Percentiles rank a stretch among this genome's conserved stretches.
Conservation (phyloP, 2,329 filamentous ascomycete species). For the Botryosphaeria agaves region DNA sequence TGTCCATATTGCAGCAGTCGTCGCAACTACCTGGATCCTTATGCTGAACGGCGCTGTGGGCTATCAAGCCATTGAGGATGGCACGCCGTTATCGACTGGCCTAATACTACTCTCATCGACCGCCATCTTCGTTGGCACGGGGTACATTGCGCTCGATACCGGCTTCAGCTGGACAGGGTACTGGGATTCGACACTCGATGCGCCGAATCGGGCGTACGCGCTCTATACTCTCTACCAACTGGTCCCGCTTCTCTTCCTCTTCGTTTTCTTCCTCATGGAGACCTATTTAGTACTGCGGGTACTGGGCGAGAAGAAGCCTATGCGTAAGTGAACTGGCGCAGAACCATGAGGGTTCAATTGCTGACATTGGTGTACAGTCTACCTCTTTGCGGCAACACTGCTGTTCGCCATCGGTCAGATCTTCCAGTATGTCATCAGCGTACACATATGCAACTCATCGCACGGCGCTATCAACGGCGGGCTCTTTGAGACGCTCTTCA, state of each 20-base stretch:
- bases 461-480: conserved; percentile 79
- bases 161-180: conserved; percentile 70
- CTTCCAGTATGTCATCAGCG: conserved; percentile 89
- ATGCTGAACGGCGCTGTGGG: conserved; percentile 85
- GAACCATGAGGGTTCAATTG: neutral
- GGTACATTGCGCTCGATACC: conserved; percentile 90
- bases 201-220: conserved; percentile 51
- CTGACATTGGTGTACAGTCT: conserved; percentile 33
- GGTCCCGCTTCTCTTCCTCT: conserved; percentile 73
- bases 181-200: conserved; percentile 39
- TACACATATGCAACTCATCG: conserved; percentile 74
- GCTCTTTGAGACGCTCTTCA: conserved; percentile 87
- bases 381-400: conserved; percentile 54
- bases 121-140: conserved; percentile 70
- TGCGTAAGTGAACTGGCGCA: conserved; percentile 39
- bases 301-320: conserved; percentile 77
- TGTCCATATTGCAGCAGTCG: conserved; percentile 77
- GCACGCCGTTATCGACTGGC: conserved; percentile 66
- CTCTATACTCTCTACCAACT: conserved; percentile 93
- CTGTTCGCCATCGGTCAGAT: conserved; percentile 86
- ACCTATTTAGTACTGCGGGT: conserved; percentile 67
- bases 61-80: conserved; percentile 86
- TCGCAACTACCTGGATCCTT: conserved; percentile 76
- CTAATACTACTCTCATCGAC: conserved; percentile 55
- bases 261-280: conserved; percentile 73